Base-by-base conservation (phyloP, 169 alveolate species). In the Plasmodium relictum region DNA sequence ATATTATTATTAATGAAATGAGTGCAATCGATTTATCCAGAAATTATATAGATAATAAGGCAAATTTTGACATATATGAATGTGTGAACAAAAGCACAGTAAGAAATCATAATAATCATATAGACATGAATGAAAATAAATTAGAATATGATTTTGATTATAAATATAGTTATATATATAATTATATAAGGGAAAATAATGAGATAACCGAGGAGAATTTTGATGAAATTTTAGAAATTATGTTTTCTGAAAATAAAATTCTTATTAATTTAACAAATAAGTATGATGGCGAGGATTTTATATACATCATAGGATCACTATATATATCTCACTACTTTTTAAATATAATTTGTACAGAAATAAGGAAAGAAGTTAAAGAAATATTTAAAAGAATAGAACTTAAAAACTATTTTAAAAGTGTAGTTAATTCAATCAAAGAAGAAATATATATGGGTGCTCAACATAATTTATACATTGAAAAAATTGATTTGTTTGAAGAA, bases 241-340 rank as follows among this genome's bases (percentile, higher is more conserved):
- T 86, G 20, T 86, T 86, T 31, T 9, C 69, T 61, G 87, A 86
- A 16, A 26, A 86, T 52, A 24, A 45, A 39, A 7, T 12, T 20
- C 8, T 59, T 18, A 62, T 26, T 1, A 44, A 86, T 44, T 61
- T 86, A 65, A 48, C 45, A 4, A 37, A 44, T 3, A 70, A 70
- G 39, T 71, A 58, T 18, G 70, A 86, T 26, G 87, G 70, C 14
- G 85, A 80, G 18, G 59, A 65, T 41, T 80, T 80, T 72, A 31
- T 86, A 6, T 86, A 70, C 7, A 18, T 41, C 10, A 10, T 86
- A 18, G 92, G 92, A 6, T 56, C 76, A 3, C 31, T 70, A 0
- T 86, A 86, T 44, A 71, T 86, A 6, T 86, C 92, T 18, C 92
- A 86, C 26, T 86, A 71, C 26, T 59, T 86, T 26, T 61, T 86